A percentile compares a stretch with the other conserved stretches of the same genome.
These are phyloP conservation scores for Pythium brassicae DNA, from an alignment of 352 stramenopile species.

Conservation along the genomic window DNA sequence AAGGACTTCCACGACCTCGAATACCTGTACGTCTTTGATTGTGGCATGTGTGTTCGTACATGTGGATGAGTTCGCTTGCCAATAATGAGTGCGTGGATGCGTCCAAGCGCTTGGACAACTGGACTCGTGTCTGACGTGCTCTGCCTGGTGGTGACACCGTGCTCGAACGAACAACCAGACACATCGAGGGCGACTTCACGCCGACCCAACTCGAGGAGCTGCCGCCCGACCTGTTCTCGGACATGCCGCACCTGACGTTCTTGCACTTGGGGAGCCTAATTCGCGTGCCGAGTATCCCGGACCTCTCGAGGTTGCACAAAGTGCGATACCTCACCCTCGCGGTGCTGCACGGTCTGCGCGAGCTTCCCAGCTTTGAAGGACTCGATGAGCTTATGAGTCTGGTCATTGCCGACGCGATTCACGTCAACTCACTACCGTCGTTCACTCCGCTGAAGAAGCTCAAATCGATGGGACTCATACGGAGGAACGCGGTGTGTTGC, in stretches of 20 bases:
- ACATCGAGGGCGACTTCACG: constrained; percentile 18
- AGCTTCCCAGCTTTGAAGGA: constrained; percentile 2
- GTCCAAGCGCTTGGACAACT: too few relatives aligned
- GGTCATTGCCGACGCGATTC: constrained; percentile 8
- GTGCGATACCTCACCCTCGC: constrained; percentile 1
- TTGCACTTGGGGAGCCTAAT: neutral
- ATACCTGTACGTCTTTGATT: constrained; percentile 4
- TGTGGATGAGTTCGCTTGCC: neutral
- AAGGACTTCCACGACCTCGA: constrained; percentile 7
- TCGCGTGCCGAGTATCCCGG: neutral
- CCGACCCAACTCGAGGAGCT: neutral
- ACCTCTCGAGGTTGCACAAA: neutral
- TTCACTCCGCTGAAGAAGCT: constrained; percentile 2
- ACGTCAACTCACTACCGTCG: constrained; percentile 17
- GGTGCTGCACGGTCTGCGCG: neutral
- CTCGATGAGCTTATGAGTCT: constrained; percentile 11
- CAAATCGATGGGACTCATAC: neutral
- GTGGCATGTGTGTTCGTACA: neutral
- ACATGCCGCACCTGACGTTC: constrained; percentile 5
- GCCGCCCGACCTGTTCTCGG: constrained; percentile 4
- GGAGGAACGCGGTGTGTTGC: neutral
- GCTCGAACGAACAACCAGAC: constrained; percentile 2
- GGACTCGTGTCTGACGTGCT: too few relatives aligned
- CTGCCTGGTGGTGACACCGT: too few relatives aligned
- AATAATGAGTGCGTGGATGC: too few relatives aligned